Conservation (phyloP, 2,329 filamentous ascomycete genomes). For the Diaporthe ampelina region DNA sequence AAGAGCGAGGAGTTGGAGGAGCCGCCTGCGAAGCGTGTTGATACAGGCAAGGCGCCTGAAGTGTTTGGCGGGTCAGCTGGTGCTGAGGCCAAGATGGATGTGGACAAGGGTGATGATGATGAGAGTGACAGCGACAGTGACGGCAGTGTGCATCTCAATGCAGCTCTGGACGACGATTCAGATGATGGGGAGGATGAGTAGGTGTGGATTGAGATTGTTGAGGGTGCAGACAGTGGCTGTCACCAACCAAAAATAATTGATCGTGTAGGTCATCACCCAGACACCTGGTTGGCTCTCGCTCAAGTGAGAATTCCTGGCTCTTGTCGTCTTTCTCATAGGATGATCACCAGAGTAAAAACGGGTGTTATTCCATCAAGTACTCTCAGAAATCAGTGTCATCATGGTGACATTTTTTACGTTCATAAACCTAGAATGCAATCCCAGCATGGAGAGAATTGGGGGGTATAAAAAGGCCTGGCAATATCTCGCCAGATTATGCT, state of each 20-base stretch:
- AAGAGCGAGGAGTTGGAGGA: conserved; percentile 59
- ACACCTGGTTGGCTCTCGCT: not conserved
- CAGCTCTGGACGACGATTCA: conserved; percentile 69
- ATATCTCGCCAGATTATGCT: conserved; percentile 5
- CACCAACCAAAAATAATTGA: not conserved
- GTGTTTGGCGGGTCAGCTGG: conserved; percentile 12
- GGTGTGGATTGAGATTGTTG: conserved; percentile 40
- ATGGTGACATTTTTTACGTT: not conserved
- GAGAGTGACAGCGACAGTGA: conserved; percentile 63
- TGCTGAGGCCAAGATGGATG: conserved; percentile 27
- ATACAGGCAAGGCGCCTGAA: conserved; percentile 44
- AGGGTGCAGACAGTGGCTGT: not conserved
- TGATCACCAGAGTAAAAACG: not conserved
- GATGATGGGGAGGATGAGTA: conserved; percentile 55
- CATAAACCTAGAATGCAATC: not conserved
- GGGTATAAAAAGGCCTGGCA: conserved; percentile 27
- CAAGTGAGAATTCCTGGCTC: too few species aligned
- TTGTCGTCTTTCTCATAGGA: not conserved
- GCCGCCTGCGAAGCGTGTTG: conserved; percentile 43
- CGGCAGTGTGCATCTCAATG: conserved; percentile 70
- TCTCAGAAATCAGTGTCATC: not conserved
- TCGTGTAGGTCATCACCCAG: not conserved
- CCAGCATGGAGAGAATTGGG: conserved; percentile 14
- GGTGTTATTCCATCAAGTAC: not conserved
- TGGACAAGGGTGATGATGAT: conserved; percentile 48